These are phyloP conservation scores for Monilinia aucupariae DNA, from an alignment of 2,329 filamentous ascomycete genomes.

Conservation along the genomic window DNA sequence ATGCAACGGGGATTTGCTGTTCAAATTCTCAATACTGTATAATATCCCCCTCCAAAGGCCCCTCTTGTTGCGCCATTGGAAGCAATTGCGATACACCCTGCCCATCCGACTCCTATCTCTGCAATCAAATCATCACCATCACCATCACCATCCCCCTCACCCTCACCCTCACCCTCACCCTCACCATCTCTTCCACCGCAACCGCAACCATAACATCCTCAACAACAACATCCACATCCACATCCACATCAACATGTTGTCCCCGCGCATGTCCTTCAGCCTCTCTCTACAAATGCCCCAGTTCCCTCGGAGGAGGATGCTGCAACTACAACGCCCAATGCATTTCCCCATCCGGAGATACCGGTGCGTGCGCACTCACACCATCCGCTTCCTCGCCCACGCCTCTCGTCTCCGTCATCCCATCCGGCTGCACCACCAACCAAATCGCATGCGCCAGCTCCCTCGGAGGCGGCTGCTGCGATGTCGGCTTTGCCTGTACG, in stretches of 20 bases:
- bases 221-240: no score
- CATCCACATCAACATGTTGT: constrained; percentile 34
- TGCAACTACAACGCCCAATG: constrained; percentile 45
- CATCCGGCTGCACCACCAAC: constrained; percentile 42
- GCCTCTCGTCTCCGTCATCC: constrained; percentile 31
- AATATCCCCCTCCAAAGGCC: constrained; percentile 35
- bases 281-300: constrained; percentile 34
- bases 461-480: constrained; percentile 48
- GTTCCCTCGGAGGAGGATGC: constrained; percentile 39
- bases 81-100: constrained; percentile 41
- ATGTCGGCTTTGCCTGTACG: constrained; percentile 42
- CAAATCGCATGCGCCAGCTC: constrained; percentile 41
- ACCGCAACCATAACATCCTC: no score
- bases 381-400: constrained; percentile 23
- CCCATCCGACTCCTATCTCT: constrained; percentile 30
- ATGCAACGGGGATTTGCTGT: constrained; percentile 38
- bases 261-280: constrained; percentile 33
- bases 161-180: no score
- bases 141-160: no score
- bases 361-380: constrained; percentile 26
- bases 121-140: constrained; percentile 31
- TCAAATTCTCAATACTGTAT: constrained; percentile 44
- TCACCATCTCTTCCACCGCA: constrained; percentile 20
- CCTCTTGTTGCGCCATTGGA: constrained; percentile 41
- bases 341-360: constrained; percentile 35